phyloP scores from a whole-genome alignment of 306 rosid genomes.

The Vicia villosa region DNA sequence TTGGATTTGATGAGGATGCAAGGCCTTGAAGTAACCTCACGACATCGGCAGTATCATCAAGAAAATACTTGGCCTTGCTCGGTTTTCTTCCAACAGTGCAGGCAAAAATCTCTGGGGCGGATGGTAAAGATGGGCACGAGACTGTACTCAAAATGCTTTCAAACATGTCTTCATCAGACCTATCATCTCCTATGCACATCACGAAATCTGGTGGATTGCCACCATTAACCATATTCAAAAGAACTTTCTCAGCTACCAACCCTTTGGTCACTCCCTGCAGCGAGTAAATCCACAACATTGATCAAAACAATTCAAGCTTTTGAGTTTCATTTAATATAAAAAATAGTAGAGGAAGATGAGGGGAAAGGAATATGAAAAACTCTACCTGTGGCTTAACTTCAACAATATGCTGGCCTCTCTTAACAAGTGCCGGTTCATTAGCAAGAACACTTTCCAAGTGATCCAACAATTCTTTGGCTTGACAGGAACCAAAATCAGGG shows the following conservation, averaged over 20 bases:
- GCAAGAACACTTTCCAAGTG: constrained; percentile 78
- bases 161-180: constrained; percentile 92
- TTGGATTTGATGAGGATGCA: constrained; percentile 67
- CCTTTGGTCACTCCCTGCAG: constrained; percentile 89
- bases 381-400: constrained; percentile 90
- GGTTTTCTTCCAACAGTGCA: constrained; percentile 86
- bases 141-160: constrained; percentile 66
- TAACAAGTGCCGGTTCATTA: constrained; percentile 74
- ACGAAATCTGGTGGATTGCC: constrained; percentile 74
- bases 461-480: constrained; percentile 76
- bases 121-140: constrained; percentile 53
- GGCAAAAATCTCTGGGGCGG: constrained; percentile 69
- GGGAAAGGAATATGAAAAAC: neutral
- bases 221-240: constrained; percentile 54
- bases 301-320: constrained; percentile 23
- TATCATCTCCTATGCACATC: constrained; percentile 83
- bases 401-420: constrained; percentile 77
- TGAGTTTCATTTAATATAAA: neutral
- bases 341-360: neutral
- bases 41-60: constrained; percentile 70
- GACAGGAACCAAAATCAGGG: constrained; percentile 86
- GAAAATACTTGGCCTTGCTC: constrained; percentile 86
- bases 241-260: constrained; percentile 65
- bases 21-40: constrained; percentile 68
- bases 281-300: neutral